These are phyloP conservation scores for Vanrija pseudolonga DNA, from an alignment of 1,284 basidiomycete genomes.

Conservation along the genomic window DNA sequence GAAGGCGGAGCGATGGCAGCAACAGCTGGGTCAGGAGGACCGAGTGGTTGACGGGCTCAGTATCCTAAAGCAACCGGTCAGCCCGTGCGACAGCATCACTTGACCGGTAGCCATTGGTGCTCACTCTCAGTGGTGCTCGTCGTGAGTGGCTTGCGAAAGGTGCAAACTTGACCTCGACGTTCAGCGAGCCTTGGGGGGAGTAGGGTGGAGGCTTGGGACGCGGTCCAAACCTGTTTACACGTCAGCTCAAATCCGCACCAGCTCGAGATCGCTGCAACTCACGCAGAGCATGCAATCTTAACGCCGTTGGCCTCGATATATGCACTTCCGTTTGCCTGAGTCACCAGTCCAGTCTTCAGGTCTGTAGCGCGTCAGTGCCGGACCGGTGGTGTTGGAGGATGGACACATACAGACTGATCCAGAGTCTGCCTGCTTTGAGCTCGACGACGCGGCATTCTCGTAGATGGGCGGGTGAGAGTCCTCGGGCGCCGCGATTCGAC, in stretches of 20 bases:
- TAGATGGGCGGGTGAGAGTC: slow-evolving; percentile 66
- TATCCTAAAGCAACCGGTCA: slow-evolving; percentile 61
- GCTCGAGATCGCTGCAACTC: slow-evolving; percentile 32
- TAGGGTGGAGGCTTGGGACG: slow-evolving; percentile 63
- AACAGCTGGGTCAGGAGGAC: slow-evolving; percentile 82
- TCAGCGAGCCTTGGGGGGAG: slow-evolving; percentile 79
- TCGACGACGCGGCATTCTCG: slow-evolving; percentile 29
- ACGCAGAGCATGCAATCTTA: slow-evolving; percentile 95
- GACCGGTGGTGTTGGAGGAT: too few relatives aligned
- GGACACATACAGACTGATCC: too few relatives aligned
- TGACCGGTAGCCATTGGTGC: slow-evolving; percentile 28
- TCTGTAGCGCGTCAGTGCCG: slow-evolving; percentile 54
- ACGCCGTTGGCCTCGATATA: slow-evolving; percentile 82
- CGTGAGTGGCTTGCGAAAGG: slow-evolving; percentile 80
- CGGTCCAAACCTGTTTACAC: slow-evolving; percentile 75
- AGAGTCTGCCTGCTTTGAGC: too few relatives aligned
- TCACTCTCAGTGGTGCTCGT: slow-evolving; percentile 78
- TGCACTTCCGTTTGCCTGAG: slow-evolving; percentile 88
- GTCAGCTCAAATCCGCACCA: background rate
- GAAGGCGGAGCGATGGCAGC: slow-evolving; percentile 76
- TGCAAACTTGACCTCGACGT: slow-evolving; percentile 93
- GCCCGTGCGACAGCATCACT: background rate
- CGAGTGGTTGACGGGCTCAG: slow-evolving; percentile 81
- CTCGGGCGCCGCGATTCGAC: slow-evolving; percentile 84
- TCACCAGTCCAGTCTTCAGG: slow-evolving; percentile 81